These are phyloP conservation scores for Wickerhamiella siamensis DNA, from an alignment of 805 yeast genomes.

Conservation along the genomic window DNA sequence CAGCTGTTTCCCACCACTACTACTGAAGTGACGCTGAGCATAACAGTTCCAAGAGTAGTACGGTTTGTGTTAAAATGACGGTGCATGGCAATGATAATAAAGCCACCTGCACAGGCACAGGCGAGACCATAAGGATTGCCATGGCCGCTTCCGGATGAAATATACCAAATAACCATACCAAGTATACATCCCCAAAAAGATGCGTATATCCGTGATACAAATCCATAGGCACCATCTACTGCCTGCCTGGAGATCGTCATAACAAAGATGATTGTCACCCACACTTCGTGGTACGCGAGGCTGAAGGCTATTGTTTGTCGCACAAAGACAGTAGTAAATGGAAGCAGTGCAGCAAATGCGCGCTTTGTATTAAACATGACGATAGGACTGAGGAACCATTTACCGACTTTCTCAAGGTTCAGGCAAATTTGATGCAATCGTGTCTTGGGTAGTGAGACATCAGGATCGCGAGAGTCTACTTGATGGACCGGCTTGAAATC, in stretches of 20 bases:
- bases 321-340: conserved; percentile 14
- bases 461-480: conserved; percentile 20
- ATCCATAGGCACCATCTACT: conserved; percentile 24
- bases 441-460: conserved; percentile 19
- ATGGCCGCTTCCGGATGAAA: conserved; percentile 22
- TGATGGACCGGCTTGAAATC: conserved; percentile 8
- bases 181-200: conserved; percentile 22
- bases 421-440: conserved; percentile 15
- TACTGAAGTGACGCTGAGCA: conserved; percentile 19
- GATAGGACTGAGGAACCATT: conserved; percentile 1
- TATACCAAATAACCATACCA: conserved; percentile 26
- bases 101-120: conserved; percentile 19
- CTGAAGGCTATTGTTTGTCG: conserved; percentile 18
- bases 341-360: conserved; percentile 10
- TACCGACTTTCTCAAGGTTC: conserved; percentile 1
- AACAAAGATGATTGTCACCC: conserved; percentile 23
- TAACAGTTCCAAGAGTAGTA: conserved; percentile 21
- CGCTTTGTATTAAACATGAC: conserved; percentile 15
- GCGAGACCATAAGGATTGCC: conserved; percentile 26
- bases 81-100: conserved; percentile 19
- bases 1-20: conserved; percentile 25
- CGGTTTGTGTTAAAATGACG: conserved; percentile 22
- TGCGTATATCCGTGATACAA: conserved; percentile 17
- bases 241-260: conserved; percentile 22
- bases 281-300: conserved; percentile 17